Evolutionary conservation across 2,329 filamentous ascomycete genomes (phyloP).

Genomic region (Rhynchosporium graminicola): DNA sequence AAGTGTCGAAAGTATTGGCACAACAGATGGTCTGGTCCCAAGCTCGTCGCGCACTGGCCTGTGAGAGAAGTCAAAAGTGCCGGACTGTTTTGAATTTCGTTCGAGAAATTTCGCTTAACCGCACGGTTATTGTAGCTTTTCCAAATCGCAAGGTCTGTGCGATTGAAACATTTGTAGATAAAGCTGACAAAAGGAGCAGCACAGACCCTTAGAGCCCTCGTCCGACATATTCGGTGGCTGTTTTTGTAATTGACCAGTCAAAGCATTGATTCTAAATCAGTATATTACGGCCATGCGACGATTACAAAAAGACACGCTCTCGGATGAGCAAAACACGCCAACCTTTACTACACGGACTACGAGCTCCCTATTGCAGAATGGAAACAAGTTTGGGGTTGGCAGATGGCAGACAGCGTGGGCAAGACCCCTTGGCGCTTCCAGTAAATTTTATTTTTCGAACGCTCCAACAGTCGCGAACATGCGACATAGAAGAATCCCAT

Average conservation of each 20-base stretch:
- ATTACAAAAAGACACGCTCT: not conserved
- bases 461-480: not conserved
- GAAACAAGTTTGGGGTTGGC: slow-evolving; percentile 1
- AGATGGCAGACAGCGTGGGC: not conserved
- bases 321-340: not conserved
- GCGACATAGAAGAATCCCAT: not conserved
- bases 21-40: not conserved
- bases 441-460: not conserved
- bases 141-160: no score
- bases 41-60: not conserved
- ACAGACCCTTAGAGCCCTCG: no score
- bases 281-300: not conserved
- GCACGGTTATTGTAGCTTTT: no score
- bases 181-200: no score
- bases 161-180: no score
- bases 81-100: not conserved
- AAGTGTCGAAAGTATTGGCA: not conserved
- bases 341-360: not conserved
- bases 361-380: not conserved
- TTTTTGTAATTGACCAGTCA: no score
- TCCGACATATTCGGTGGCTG: no score
- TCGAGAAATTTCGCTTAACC: not conserved
- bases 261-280: not conserved
- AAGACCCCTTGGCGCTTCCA: not conserved
- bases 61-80: not conserved